Conservation (phyloP, 768 basidiomycete species). For the Rhodotorula kratochvilovae region DNA sequence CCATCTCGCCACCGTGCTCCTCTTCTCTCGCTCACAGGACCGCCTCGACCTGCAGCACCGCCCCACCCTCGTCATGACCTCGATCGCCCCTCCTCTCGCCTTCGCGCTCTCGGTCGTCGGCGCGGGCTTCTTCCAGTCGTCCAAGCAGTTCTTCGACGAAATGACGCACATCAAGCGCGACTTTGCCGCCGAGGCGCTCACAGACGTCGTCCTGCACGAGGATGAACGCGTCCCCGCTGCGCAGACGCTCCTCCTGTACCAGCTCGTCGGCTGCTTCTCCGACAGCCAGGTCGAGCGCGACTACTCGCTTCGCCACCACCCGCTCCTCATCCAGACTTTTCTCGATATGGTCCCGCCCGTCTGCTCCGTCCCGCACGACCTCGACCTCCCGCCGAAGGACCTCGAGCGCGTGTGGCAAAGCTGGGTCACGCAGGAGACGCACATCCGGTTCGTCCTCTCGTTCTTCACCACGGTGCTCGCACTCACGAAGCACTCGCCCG, state of each 20-base stretch:
- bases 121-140: slow-evolving; percentile 5
- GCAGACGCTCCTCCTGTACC: slow-evolving; percentile 5
- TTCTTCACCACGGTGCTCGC: background rate
- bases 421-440: background rate
- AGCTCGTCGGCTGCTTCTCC: background rate
- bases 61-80: background rate
- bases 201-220: background rate
- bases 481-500: no score
- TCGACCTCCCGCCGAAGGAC: background rate
- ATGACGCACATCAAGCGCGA: slow-evolving; percentile 7
- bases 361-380: background rate
- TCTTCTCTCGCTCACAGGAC: no score
- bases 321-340: background rate
- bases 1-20: background rate
- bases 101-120: slow-evolving; percentile 6
- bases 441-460: background rate
- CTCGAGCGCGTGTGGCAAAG: background rate
- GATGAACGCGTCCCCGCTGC: background rate
- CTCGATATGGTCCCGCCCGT: no score
- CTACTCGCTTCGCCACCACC: background rate
- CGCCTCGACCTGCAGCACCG: background rate
- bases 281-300: background rate
- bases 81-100: background rate
- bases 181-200: background rate
- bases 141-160: background rate